Conservation (phyloP, 352 stramenopile species). For the Elongisporangium senticosum region DNA sequence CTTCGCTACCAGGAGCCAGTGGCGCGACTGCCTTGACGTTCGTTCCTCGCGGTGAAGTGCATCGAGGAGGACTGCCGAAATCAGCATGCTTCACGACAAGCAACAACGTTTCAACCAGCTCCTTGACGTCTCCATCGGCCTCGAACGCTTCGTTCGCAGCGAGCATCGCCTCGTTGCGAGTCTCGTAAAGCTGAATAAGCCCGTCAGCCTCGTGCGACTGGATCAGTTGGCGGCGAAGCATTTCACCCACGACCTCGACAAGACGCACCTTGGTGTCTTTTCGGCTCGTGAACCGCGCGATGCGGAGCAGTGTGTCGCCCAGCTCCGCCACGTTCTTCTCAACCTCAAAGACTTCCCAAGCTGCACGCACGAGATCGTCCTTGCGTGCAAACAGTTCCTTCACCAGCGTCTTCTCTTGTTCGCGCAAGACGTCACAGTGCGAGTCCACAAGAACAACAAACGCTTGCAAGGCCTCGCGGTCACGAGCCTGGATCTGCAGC, state of each 20-base stretch:
- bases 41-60: constrained; percentile 14
- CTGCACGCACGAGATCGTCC: constrained; percentile 41
- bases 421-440: constrained; percentile 27
- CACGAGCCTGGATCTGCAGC: constrained; percentile 39
- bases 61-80: constrained; percentile 31
- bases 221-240: constrained; percentile 50
- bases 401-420: constrained; percentile 28
- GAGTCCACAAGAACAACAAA: constrained; percentile 29
- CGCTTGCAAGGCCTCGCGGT: constrained; percentile 27
- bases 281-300: constrained; percentile 44
- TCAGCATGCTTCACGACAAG: constrained; percentile 77
- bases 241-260: constrained; percentile 61
- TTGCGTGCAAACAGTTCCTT: constrained; percentile 39
- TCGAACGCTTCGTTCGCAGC: constrained; percentile 71
- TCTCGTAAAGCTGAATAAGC: constrained; percentile 54
- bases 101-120: constrained; percentile 75
- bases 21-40: constrained; percentile 3
- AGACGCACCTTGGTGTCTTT: constrained; percentile 41
- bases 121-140: constrained; percentile 61
- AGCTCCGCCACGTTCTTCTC: constrained; percentile 41
- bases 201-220: constrained; percentile 50
- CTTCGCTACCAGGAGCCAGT: constrained; percentile 16
- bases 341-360: constrained; percentile 44
- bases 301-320: constrained; percentile 41
- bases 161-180: constrained; percentile 65